Evolutionary conservation across 148 eudicot species (phyloP), one percentile per base, ranked within the genome.

Genomic region (Rhododendron vialii): DNA sequence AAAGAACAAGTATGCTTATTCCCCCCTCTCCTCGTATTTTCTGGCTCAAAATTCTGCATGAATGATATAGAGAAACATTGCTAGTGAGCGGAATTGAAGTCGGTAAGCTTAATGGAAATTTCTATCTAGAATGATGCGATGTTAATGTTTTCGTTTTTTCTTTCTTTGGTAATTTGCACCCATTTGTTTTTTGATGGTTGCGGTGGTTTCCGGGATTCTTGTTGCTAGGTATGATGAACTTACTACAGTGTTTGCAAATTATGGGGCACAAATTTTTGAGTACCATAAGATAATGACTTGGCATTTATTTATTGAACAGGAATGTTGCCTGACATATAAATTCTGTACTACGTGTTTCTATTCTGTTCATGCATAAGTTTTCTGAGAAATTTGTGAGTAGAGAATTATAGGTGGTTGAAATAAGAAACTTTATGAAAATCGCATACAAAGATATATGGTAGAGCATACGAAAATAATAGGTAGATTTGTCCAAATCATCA

Each of bases 1-100:
- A 93, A 87, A 89, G 96, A 95, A 86, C 96, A 93, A 89, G 98
- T 94, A 90, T 48, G 67, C 17, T 33, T 28, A 13, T 13, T 71
- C 20, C 61, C 22, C 61, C 33, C 33, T 12, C 4, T 50, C 79
- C 45, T 11, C 24, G 3, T 15, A 51, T 81, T 81, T 5, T 80
- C 36, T 6, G 30, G 55, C 82, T 79, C 35, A 79, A 30, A 26
- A 33, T 51, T 50, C 38, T 51, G 30, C 41, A 22, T 80, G 13
- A 22, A 13, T 80, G 12, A 22, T 51, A 22, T 30, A 24, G 53
- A 8, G 33, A 26, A 47, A 51, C 6, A 51, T 48, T 26, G 0
- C 11, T 22, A 22, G 36, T 20, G 20, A 13, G 28, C 8, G 1
- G 36, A 69, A 69, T 28, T 11, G 26, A 69, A 69, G 35, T 71